These are phyloP conservation scores for Apodospora peruviana DNA, from an alignment of 495 filamentous ascomycete genomes.

Conservation along the genomic window DNA sequence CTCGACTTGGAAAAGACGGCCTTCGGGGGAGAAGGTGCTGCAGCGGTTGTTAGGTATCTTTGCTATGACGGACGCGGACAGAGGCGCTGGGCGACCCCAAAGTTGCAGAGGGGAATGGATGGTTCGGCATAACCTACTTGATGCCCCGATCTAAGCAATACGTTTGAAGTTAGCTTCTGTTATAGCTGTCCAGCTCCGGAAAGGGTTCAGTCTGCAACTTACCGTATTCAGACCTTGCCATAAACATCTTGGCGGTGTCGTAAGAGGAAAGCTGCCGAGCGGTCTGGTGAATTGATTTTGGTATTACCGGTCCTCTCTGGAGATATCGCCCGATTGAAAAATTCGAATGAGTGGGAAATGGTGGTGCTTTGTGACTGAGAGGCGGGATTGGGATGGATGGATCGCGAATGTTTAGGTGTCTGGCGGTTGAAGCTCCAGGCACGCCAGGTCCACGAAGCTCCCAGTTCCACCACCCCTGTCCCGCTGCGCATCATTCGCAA, in stretches of 20 bases:
- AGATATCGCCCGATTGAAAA: neutral
- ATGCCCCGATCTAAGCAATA: constrained; percentile 88
- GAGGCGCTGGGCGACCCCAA: neutral
- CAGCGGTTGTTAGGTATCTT: neutral
- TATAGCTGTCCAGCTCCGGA: neutral
- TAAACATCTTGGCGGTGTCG: constrained; percentile 78
- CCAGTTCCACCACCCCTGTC: constrained; percentile 1
- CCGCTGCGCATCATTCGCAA: too few relatives aligned
- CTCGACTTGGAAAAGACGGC: constrained; percentile 99
- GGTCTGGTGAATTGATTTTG: neutral
- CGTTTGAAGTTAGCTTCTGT: constrained; percentile 25
- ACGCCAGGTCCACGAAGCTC: constrained; percentile 27
- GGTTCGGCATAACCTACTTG: constrained; percentile 91
- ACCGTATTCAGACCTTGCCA: constrained; percentile 99
- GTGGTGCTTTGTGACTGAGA: too few relatives aligned
- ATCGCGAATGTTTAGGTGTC: too few relatives aligned
- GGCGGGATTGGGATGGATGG: too few relatives aligned
- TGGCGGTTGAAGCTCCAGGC: constrained; percentile 25
- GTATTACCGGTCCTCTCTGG: neutral
- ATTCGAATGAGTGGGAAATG: too few relatives aligned
- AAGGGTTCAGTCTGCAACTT: constrained; percentile 14
- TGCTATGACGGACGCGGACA: neutral
- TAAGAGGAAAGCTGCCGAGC: constrained; percentile 6
- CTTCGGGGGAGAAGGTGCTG: constrained; percentile 99
- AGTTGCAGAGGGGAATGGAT: too few relatives aligned